Percentiles rank a stretch among this genome's conserved stretches.
phyloP scores from a whole-genome alignment of 2,329 filamentous ascomycete species.

The Fusarium clavum region DNA sequence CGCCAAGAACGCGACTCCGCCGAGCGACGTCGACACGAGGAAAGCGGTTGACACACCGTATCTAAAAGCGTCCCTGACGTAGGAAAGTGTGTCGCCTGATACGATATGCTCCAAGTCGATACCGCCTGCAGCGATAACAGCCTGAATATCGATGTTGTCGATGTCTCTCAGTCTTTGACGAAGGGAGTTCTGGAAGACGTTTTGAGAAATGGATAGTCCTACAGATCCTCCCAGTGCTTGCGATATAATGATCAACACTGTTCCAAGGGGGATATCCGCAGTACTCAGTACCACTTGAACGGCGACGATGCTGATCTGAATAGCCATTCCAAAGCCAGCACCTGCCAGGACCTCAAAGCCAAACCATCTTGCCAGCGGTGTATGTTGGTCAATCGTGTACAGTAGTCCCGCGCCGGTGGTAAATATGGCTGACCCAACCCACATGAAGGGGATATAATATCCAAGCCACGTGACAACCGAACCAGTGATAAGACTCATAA shows the following conservation, averaged over 20 bases:
- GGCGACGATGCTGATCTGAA: conserved; percentile 58
- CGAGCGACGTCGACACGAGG: conserved; percentile 36
- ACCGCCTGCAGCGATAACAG: conserved; percentile 31
- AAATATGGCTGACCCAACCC: conserved; percentile 33
- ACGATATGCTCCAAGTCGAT: conserved; percentile 28
- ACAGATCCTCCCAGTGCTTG: conserved; percentile 58
- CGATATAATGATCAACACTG: conserved; percentile 57
- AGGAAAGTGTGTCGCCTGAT: conserved; percentile 2
- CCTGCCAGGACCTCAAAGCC: conserved; percentile 59
- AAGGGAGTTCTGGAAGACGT: conserved; percentile 35
- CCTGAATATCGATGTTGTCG: conserved; percentile 5
- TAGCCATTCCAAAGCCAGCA: conserved; percentile 55
- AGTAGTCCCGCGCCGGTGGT: conserved; percentile 30
- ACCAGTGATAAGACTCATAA: conserved; percentile 30
- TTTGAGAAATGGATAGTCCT: conserved; percentile 37
- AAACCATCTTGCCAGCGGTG: conserved; percentile 54
- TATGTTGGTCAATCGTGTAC: conserved; percentile 46
- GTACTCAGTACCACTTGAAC: conserved; percentile 56
- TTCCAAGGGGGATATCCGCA: conserved; percentile 57
- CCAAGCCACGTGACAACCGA: conserved; percentile 25
- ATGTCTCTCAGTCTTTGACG: conserved; percentile 15
- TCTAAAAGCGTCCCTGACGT: conserved; percentile 32
- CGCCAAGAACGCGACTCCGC: conserved; percentile 31
- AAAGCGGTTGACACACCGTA: conserved; percentile 32
- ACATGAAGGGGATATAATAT: conserved; percentile 41